These are phyloP conservation scores for Metarhizium rileyi DNA, from an alignment of 2,329 filamentous ascomycete genomes.

Conservation along the genomic window DNA sequence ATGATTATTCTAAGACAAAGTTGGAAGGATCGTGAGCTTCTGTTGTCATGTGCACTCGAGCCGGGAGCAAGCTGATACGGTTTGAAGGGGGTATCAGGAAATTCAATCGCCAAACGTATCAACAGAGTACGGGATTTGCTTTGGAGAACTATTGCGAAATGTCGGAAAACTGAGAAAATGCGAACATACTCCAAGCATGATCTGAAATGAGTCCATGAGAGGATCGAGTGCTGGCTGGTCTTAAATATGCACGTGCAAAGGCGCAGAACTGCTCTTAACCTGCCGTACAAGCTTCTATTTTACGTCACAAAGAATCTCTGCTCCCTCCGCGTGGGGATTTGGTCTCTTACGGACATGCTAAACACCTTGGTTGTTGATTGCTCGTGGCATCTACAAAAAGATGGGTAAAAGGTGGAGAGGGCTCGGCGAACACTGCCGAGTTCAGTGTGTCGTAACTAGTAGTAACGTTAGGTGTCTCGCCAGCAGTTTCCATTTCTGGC, in stretches of 20 bases:
- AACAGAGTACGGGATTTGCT: neutral
- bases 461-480: too few species aligned
- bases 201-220: neutral
- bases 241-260: neutral
- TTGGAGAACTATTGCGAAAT: neutral
- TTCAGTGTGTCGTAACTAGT: neutral
- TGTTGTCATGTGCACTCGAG: neutral
- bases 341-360: neutral
- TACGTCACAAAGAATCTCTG: neutral
- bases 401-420: slow-evolving; percentile 2
- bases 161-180: neutral
- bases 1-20: neutral
- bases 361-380: neutral
- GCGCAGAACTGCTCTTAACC: neutral
- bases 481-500: slow-evolving; percentile 1
- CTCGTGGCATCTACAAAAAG: neutral
- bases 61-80: neutral
- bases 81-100: neutral
- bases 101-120: neutral
- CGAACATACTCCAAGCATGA: neutral
- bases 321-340: neutral
- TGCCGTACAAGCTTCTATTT: neutral
- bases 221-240: neutral
- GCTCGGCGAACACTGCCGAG: slow-evolving; percentile 5
- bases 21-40: neutral